Base-by-base conservation (phyloP, 129 eudicot genomes). In the Flaveria robusta region DNA sequence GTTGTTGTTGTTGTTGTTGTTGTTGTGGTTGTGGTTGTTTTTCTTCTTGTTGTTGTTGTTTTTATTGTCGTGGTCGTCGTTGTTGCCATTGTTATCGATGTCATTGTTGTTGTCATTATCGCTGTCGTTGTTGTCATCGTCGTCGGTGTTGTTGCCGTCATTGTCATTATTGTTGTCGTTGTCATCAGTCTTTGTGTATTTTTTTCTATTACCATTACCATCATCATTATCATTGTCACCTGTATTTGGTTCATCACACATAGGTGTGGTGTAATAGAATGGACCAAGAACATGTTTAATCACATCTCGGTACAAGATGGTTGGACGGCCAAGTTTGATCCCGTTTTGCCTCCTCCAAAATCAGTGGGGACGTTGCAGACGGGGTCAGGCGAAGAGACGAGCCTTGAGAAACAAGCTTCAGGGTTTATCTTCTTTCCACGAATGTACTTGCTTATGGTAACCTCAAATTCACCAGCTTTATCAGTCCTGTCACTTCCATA, bases 401-500 rank as follows among this genome's bases (percentile, higher is more conserved):
- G 88, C 89, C 98, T 85, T 71, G 88, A 31, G 71, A 81, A 84
- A 84, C 98, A 93, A n/a, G 66, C 58, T 62, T 76, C 83, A 29
- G 89, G 88, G 1, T 86, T 74, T n/a, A 93, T 41, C 76, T 79
- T 58, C 65, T 90, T 90, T 34, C 92, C 87, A 20, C 74, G 46
- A 14, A 80, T 68, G 67, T 72, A 79, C 68, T 85, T 86, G 58
- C 85, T 78, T 6, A 91, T 79, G 3, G 54, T 59, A 52, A 93
- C 77, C 58, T 90, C 85, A 46, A 83, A 90, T 7, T 86, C 85
- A 3, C 98, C 98, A 0, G 84, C 84, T 43, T 76, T 81, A 66
- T 93, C 96, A 11, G 98, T 93, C 41, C 71, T 69, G 70, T 93
- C 96, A 1, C 98, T 88, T n/a, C 86, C 89, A 37, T 88, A 93